These are phyloP conservation scores for Halenospora varia DNA, from an alignment of 495 filamentous ascomycete genomes.

Conservation along the genomic window DNA sequence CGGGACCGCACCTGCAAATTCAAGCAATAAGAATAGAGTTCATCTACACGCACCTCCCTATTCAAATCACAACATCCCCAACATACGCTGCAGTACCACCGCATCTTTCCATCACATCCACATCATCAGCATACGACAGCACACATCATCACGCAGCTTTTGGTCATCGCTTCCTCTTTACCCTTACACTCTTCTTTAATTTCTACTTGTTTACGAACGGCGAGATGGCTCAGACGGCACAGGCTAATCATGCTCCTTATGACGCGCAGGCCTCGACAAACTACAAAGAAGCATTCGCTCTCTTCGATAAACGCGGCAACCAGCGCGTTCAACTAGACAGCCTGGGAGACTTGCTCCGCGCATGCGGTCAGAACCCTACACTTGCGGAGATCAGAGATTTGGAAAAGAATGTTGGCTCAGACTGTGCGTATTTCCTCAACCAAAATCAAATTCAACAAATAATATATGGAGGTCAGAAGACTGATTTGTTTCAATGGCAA, in stretches of 20 bases:
- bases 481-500: too few relatives aligned
- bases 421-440: constrained; percentile 63
- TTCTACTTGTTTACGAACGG: too few relatives aligned
- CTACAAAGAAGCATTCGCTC: constrained; percentile 99
- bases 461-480: too few relatives aligned
- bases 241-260: constrained; percentile 27
- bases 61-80: background rate
- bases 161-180: background rate
- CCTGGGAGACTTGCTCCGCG: constrained; percentile 89
- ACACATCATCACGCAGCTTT: too few relatives aligned
- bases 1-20: too few relatives aligned
- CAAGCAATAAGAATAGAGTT: too few relatives aligned
- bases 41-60: too few relatives aligned
- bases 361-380: constrained; percentile 97
- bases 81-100: background rate
- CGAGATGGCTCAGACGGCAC: too few relatives aligned
- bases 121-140: background rate
- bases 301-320: constrained; percentile 98
- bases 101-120: background rate
- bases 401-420: constrained; percentile 79
- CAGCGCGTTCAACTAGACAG: constrained; percentile 81
- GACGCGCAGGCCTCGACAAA: constrained; percentile 86
- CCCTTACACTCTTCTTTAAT: too few relatives aligned
- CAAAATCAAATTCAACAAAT: background rate
- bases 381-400: constrained; percentile 86